Conservation (phyloP, 2,329 filamentous ascomycete species). For the Alternaria ethzedia region DNA sequence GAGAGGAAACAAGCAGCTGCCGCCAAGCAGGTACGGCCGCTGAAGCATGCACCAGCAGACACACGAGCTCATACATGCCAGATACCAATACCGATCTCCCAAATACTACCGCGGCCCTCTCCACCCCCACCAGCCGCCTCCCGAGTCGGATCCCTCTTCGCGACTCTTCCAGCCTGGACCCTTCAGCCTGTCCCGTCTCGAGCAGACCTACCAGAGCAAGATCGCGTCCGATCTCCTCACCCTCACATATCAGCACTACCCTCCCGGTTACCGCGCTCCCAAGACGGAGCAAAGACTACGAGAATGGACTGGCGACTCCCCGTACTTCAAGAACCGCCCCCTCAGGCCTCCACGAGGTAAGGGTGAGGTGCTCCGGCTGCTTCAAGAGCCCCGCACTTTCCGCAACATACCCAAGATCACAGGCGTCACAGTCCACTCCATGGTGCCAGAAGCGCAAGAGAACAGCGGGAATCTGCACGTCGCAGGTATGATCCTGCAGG, state of each 20-base stretch:
- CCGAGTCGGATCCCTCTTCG: constrained; percentile 82
- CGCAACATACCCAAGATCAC: constrained; percentile 83
- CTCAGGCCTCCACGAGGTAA: constrained; percentile 83
- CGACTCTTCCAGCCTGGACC: constrained; percentile 89
- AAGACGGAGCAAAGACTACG: constrained; percentile 72
- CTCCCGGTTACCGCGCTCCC: constrained; percentile 72
- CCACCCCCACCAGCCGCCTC: constrained; percentile 90
- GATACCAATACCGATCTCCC: constrained; percentile 93
- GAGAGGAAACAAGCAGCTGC: constrained; percentile 52
- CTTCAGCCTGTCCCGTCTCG: constrained; percentile 84
- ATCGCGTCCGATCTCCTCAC: constrained; percentile 87
- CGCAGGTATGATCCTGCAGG: constrained; percentile 81
- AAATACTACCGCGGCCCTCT: constrained; percentile 94
- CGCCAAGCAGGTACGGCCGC: constrained; percentile 60
- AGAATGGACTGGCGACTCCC: constrained; percentile 86
- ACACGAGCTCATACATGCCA: constrained; percentile 45
- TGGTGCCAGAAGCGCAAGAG: constrained; percentile 70
- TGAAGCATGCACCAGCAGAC: background rate
- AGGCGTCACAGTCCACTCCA: constrained; percentile 79
- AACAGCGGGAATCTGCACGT: constrained; percentile 81
- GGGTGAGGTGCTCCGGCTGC: constrained; percentile 69
- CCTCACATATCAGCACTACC: constrained; percentile 83
- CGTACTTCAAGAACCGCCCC: constrained; percentile 91
- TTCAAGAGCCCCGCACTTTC: constrained; percentile 74
- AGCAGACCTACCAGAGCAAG: constrained; percentile 88